Conservation (phyloP, 768 basidiomycete genomes). For the Auriscalpium microsporum region DNA sequence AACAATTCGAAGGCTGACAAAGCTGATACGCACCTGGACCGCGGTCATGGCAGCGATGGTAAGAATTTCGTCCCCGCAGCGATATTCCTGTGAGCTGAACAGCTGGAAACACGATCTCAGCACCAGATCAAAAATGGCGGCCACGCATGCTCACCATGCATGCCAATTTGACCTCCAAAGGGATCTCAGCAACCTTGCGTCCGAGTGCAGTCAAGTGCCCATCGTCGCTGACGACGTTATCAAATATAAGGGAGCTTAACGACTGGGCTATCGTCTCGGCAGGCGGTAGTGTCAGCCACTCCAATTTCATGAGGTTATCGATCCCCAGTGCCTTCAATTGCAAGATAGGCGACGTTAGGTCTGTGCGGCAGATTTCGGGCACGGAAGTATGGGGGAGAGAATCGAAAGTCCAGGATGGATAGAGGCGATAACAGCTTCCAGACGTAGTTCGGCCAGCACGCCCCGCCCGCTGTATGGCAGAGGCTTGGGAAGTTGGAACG, state of each 20-base stretch:
- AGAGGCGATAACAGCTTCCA: conserved; percentile 90
- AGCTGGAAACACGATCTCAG: conserved; percentile 39
- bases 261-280: conserved; percentile 80
- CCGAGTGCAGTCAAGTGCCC: conserved; percentile 73
- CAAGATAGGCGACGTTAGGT: conserved; percentile 85
- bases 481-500: conserved; percentile 79
- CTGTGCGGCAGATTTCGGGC: conserved; percentile 86
- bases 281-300: conserved; percentile 88
- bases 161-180: conserved; percentile 88
- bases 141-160: conserved; percentile 60
- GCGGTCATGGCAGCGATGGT: conserved; percentile 95
- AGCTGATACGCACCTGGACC: conserved; percentile 52
- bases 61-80: conserved; percentile 91
- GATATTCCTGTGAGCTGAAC: conserved; percentile 75
- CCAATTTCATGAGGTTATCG: conserved; percentile 91
- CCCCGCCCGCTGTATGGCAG: conserved; percentile 88
- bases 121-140: not conserved
- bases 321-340: conserved; percentile 94
- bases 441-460: conserved; percentile 90
- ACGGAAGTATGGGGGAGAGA: conserved; percentile 62
- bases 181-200: conserved; percentile 85
- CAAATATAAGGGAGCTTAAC: conserved; percentile 69
- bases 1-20: not conserved
- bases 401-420: conserved; percentile 54
- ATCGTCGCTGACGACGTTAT: conserved; percentile 80